Conservation (phyloP, 2,329 filamentous ascomycete genomes). For the Orbilia oligospora region DNA sequence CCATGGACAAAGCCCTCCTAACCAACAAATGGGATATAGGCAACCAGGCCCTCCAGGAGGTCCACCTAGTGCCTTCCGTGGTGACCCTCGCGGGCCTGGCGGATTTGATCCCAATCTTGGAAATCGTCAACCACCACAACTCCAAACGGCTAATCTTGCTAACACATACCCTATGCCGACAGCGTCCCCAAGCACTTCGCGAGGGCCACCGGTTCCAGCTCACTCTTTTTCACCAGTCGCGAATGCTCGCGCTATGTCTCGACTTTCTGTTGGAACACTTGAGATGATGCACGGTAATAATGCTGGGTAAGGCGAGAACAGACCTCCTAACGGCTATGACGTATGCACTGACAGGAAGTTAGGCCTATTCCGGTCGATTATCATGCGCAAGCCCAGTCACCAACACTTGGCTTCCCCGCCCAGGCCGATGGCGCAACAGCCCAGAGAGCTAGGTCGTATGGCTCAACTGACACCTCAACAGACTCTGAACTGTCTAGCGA, state of each 20-base stretch:
- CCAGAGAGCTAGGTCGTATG: slow-evolving; percentile 43
- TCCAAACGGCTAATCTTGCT: slow-evolving; percentile 45
- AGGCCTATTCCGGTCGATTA: slow-evolving; percentile 48
- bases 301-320: slow-evolving; percentile 34
- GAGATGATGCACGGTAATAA: slow-evolving; percentile 57
- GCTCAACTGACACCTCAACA: slow-evolving; percentile 37
- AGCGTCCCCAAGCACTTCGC: slow-evolving; percentile 43
- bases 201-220: slow-evolving; percentile 53
- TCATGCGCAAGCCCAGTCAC: slow-evolving; percentile 44
- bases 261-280: slow-evolving; percentile 53
- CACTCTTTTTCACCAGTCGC: slow-evolving; percentile 56
- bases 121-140: slow-evolving; percentile 49
- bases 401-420: slow-evolving; percentile 39
- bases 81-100: slow-evolving; percentile 50
- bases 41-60: slow-evolving; percentile 31
- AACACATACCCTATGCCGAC: slow-evolving; percentile 43
- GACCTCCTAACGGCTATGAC: not conserved
- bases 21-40: slow-evolving; percentile 27
- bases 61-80: slow-evolving; percentile 40
- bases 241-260: slow-evolving; percentile 57
- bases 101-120: slow-evolving; percentile 53
- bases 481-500: slow-evolving; percentile 45
- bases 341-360: slow-evolving; percentile 34
- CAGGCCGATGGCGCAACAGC: slow-evolving; percentile 19
- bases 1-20: slow-evolving; percentile 27